Evolutionary conservation across 1,284 basidiomycete species (phyloP), one percentile per base, ranked within the genome.

Genomic region (Rhodotorula sp.): DNA sequence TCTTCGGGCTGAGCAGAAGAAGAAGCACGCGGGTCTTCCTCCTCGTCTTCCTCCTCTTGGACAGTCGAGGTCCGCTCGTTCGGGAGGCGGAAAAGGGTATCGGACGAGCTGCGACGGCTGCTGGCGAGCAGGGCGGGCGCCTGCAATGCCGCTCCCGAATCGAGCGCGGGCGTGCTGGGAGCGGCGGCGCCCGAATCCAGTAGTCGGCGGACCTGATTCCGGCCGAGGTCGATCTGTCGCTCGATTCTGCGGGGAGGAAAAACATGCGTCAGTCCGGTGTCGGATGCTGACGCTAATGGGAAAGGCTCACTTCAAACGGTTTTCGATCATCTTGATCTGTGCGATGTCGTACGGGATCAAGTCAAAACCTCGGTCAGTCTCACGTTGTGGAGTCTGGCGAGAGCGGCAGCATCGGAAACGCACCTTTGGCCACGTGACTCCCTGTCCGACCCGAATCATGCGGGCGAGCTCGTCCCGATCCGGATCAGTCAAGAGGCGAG

Each of bases 341-440:
- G 14, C 29, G n/a, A n/a, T n/a, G n/a, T n/a, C n/a, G n/a, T n/a
- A n/a, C n/a, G n/a, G n/a, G n/a, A n/a, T n/a, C n/a, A n/a, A n/a
- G n/a, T n/a, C n/a, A n/a, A n/a, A n/a, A n/a, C 29, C 20, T 20
- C 14, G 26, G 10, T 56, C 48, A 60, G 58, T 20, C 8, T 1
- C 16, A 20, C 16, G n/a, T 5, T 23, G 5, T 14, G 20, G 2
- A n/a, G 3, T 20, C 3, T 46, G 46, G 26, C 47, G 20, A 8
- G 16, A 23, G 8, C 16, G 26, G 23, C 15, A 14, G n/a, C 4
- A 2, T 23, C 5, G 14, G 18, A n/a, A 21, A 73, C 82, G 67
- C 76, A 95, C 90, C 83, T 94, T 94, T 0, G 94, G 94, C 92
- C 92, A 97, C 29, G 94, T 90, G n/a, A 92, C 93, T n/a, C 88